These are phyloP conservation scores for Apiotrichum gamsii DNA, from an alignment of 1,284 basidiomycete species.

Conservation along the genomic window DNA sequence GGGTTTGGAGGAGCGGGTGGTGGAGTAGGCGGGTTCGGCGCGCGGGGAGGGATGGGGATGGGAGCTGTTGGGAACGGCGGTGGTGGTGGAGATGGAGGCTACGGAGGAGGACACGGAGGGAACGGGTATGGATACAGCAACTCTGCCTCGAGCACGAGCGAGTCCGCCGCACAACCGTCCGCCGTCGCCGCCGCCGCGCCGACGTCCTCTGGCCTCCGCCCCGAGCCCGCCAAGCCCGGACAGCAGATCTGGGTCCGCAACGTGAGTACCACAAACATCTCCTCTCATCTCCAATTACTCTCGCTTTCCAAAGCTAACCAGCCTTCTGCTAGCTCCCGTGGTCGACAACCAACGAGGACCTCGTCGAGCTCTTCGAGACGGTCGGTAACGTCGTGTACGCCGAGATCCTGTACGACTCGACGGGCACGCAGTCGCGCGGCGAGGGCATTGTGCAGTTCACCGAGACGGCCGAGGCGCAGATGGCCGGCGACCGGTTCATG, in stretches of 20 bases:
- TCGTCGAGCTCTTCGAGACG: slow-evolving; percentile 96
- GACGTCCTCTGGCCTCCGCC: slow-evolving; percentile 23
- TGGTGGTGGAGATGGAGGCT: background rate
- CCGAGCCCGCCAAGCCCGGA: slow-evolving; percentile 64
- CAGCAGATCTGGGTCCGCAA: slow-evolving; percentile 98
- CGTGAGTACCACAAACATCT: slow-evolving; percentile 56
- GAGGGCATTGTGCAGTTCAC: slow-evolving; percentile 92
- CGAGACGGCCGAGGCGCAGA: slow-evolving; percentile 81
- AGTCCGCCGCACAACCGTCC: slow-evolving; percentile 28
- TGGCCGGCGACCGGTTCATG: slow-evolving; percentile 88
- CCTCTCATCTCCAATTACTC: too few relatives aligned
- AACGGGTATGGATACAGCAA: slow-evolving; percentile 47
- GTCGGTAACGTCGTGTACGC: slow-evolving; percentile 90
- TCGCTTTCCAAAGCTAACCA: too few relatives aligned
- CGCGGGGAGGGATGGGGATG: slow-evolving; percentile 7
- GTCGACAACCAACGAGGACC: slow-evolving; percentile 98
- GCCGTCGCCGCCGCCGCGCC: slow-evolving; percentile 8
- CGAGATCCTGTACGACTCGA: slow-evolving; percentile 88
- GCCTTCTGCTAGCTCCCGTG: slow-evolving; percentile 91
- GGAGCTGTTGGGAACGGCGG: background rate
- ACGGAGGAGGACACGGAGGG: slow-evolving; percentile 22
- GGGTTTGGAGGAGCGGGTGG: slow-evolving; percentile 50
- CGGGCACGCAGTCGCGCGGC: slow-evolving; percentile 83
- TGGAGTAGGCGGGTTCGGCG: slow-evolving; percentile 51
- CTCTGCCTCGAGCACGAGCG: slow-evolving; percentile 33